Percentiles rank a stretch among this genome's conserved stretches.
These are phyloP conservation scores for Malassezia japonica DNA, from an alignment of 1,284 basidiomycete genomes.

Conservation along the genomic window DNA sequence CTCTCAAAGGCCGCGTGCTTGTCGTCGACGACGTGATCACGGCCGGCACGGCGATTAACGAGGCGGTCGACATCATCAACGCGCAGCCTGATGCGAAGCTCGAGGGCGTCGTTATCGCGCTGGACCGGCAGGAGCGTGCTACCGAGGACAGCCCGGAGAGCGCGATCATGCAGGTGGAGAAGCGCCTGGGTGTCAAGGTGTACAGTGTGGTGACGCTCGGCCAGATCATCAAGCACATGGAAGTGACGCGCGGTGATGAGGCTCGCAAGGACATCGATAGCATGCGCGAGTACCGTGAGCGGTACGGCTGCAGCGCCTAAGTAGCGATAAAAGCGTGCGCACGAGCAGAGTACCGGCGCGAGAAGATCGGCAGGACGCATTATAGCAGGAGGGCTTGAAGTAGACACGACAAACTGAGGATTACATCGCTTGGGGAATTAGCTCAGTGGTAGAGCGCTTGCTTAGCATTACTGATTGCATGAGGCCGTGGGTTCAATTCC, in stretches of 20 bases:
- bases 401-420: too few species aligned
- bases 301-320: constrained; percentile 52
- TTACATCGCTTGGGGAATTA: constrained; percentile 17
- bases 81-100: constrained; percentile 48
- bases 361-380: too few species aligned
- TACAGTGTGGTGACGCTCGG: constrained; percentile 71
- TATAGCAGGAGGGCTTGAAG: too few species aligned
- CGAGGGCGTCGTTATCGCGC: constrained; percentile 78
- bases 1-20: constrained; percentile 63
- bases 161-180: constrained; percentile 64
- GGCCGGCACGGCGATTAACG: constrained; percentile 56
- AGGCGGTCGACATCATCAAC: constrained; percentile 38
- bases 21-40: constrained; percentile 96
- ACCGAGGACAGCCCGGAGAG: constrained; percentile 48
- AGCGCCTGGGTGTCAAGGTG: constrained; percentile 59
- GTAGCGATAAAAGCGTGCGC: too few species aligned
- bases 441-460: constrained; percentile 24
- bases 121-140: constrained; percentile 80
- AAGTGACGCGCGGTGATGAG: constrained; percentile 55
- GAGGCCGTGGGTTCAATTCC: constrained; percentile 23
- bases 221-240: constrained; percentile 76
- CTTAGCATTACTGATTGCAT: constrained; percentile 18
- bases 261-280: constrained; percentile 57
- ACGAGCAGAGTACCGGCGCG: too few species aligned
- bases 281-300: constrained; percentile 71